Percentiles rank a stretch among this genome's conserved stretches.
These are phyloP conservation scores for Saccharum officinarum DNA, from an alignment of 176 grass and related monocot species.

Conservation along the genomic window DNA sequence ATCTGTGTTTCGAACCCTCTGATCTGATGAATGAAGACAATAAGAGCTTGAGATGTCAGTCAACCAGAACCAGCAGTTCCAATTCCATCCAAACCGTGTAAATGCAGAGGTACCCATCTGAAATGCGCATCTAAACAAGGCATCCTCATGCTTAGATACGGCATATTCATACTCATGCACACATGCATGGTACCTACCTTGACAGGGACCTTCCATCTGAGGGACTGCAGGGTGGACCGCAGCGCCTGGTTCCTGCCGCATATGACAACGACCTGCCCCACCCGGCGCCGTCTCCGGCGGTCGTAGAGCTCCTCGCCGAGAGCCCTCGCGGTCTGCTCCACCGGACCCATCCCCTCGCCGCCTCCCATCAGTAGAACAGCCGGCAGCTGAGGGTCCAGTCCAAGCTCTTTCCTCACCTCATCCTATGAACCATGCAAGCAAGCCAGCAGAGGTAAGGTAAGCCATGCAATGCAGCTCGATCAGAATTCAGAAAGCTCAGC, in stretches of 20 bases:
- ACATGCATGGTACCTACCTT: constrained; percentile 51
- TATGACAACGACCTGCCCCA: constrained; percentile 69
- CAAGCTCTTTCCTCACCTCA: constrained; percentile 64
- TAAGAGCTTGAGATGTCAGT: constrained; percentile 7
- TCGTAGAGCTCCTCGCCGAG: constrained; percentile 66
- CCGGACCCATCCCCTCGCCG: constrained; percentile 85
- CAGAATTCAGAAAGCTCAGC: neutral
- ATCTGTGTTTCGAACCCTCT: constrained; percentile 85
- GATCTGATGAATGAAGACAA: constrained; percentile 40
- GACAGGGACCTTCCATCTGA: constrained; percentile 64
- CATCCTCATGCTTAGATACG: neutral
- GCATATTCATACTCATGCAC: neutral
- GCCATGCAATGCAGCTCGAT: neutral
- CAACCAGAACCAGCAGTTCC: neutral
- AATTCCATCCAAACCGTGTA: neutral
- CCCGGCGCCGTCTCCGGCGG: constrained; percentile 24
- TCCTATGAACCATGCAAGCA: constrained; percentile 36
- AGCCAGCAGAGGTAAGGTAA: neutral
- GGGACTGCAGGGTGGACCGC: constrained; percentile 40
- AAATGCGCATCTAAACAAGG: constrained; percentile 35
- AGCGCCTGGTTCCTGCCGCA: constrained; percentile 73
- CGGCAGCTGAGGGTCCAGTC: constrained; percentile 56
- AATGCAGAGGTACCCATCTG: neutral
- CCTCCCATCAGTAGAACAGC: constrained; percentile 85
- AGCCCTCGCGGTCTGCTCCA: constrained; percentile 65